Percentiles rank a stretch among this genome's conserved stretches.
phyloP scores from a whole-genome alignment of 2,329 filamentous ascomycete genomes.

The Cryphonectria carpinicola region DNA sequence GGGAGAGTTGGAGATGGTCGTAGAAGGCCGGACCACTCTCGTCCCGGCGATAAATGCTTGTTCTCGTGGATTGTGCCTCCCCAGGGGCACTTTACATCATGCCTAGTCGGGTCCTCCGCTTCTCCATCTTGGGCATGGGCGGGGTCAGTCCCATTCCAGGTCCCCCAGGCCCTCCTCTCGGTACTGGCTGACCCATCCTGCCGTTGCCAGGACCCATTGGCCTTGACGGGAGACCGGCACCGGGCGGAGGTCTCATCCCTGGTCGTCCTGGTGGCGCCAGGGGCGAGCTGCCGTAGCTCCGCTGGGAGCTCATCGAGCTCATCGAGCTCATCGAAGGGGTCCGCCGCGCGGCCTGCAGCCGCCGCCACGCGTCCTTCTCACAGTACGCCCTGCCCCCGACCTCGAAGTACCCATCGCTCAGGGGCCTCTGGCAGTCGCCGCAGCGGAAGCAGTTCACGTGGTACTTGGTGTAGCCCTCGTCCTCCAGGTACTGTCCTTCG shows the following conservation, averaged over 20 bases:
- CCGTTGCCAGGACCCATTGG: conserved; percentile 25
- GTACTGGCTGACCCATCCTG: conserved; percentile 30
- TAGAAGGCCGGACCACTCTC: background rate
- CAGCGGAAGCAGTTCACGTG: conserved; percentile 89
- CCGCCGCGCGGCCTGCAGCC: conserved; percentile 37
- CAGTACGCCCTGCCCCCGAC: conserved; percentile 81
- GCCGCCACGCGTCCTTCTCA: conserved; percentile 78
- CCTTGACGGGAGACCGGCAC: conserved; percentile 24
- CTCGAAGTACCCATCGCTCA: conserved; percentile 90
- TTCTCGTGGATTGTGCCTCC: background rate
- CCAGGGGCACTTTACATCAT: conserved; percentile 50
- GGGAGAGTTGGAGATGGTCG: background rate
- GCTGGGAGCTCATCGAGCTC: conserved; percentile 28
- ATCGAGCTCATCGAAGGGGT: conserved; percentile 25
- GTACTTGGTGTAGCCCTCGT: conserved; percentile 76
- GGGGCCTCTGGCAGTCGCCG: conserved; percentile 71
- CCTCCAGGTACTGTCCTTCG: conserved; percentile 91
- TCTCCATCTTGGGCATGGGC: conserved; percentile 59
- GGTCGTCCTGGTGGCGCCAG: conserved; percentile 28
- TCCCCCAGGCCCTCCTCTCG: conserved; percentile 46
- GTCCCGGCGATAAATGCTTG: background rate
- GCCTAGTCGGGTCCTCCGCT: conserved; percentile 63
- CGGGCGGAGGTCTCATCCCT: conserved; percentile 28
- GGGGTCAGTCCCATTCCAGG: conserved; percentile 38
- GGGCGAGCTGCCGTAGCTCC: conserved; percentile 27